These are phyloP conservation scores for Nidularia pulvinata DNA, from an alignment of 768 basidiomycete species.

Conservation along the genomic window DNA sequence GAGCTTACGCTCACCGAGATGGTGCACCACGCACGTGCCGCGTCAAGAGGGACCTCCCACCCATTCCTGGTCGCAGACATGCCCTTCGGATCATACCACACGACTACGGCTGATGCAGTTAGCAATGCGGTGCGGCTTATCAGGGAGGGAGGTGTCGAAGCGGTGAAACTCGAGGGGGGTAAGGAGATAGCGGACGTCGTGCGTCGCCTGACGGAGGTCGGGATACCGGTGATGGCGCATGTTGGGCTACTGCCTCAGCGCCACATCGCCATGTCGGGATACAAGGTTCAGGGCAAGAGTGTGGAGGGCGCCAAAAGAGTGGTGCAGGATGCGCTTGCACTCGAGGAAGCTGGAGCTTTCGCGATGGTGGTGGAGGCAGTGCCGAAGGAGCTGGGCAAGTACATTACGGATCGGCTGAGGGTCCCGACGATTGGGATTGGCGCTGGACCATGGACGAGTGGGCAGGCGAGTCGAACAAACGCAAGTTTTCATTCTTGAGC, in stretches of 20 bases:
- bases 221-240: constrained; percentile 96
- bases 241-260: constrained; percentile 92
- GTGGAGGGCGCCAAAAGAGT: constrained; percentile 60
- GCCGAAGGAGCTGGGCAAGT: constrained; percentile 72
- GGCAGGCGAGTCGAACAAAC: too few relatives aligned
- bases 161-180: constrained; percentile 93
- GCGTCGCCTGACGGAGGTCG: constrained; percentile 63
- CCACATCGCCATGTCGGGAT: constrained; percentile 81
- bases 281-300: constrained; percentile 85
- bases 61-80: constrained; percentile 93
- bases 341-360: constrained; percentile 89
- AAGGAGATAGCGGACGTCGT: constrained; percentile 75
- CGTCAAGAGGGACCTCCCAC: constrained; percentile 79
- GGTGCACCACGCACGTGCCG: constrained; percentile 90
- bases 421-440: constrained; percentile 97
- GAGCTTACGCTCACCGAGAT: constrained; percentile 88
- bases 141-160: constrained; percentile 86
- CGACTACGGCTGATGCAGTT: constrained; percentile 64
- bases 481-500: constrained; percentile 8
- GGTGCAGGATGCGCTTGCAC: constrained; percentile 59
- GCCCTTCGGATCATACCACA: constrained; percentile 91
- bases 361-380: constrained; percentile 89
- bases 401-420: constrained; percentile 66
- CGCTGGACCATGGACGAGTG: constrained; percentile 80
- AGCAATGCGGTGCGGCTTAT: constrained; percentile 78